Base-by-base conservation (phyloP, 169 alveolate genomes). In the Plasmodium knowlesi region DNA sequence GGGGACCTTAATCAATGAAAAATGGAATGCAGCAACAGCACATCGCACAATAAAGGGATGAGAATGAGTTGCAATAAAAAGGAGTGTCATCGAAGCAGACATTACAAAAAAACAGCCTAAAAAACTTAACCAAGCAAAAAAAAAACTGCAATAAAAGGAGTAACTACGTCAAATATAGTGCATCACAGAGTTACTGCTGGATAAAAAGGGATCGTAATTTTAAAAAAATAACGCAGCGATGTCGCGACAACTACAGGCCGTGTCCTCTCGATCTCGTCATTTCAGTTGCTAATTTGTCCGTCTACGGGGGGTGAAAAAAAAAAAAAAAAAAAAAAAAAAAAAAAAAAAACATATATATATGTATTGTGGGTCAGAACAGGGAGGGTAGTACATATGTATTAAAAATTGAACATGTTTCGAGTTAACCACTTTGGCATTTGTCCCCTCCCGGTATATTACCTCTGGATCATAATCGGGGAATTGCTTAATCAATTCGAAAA, bases 391-490 rank as follows among this genome's bases (percentile, higher is more conserved):
- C 4, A 79, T 14, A 34, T 79, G 70, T 28, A 16, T 19, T 32
- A 74, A 22, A 74, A 37, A 74, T 74, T 22, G 43, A 12, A 82
- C 22, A 82, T 12, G 22, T 57, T 39, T 12, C 41, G 32, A 16
- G 41, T 46, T 80, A 41, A 80, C 14, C 8, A 80, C 41, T 41
- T 82, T 19, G 43, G 12, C 22, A 57, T 14, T 32, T 34, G 16
- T 6, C 32, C 28, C 37, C 34, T 81, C 61, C 61, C 3, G 14
- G 9, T 79, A 8, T 61, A 3, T 76, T 83, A 92, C 95, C 84
- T 92, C 76, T 5, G 95, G 95, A 78, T 92, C 88, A 37, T 83
- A 92, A 83, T 83, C 93, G 8, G 95, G 95, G 41, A 92, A 83
- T 28, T 82, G 92, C 76, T 84, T 73, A 70, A 92, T 74, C 89